Evolutionary conservation across 2,329 filamentous ascomycete species (phyloP), one percentile per base, ranked within the genome.

Genomic region (Colletotrichum camelliae): DNA sequence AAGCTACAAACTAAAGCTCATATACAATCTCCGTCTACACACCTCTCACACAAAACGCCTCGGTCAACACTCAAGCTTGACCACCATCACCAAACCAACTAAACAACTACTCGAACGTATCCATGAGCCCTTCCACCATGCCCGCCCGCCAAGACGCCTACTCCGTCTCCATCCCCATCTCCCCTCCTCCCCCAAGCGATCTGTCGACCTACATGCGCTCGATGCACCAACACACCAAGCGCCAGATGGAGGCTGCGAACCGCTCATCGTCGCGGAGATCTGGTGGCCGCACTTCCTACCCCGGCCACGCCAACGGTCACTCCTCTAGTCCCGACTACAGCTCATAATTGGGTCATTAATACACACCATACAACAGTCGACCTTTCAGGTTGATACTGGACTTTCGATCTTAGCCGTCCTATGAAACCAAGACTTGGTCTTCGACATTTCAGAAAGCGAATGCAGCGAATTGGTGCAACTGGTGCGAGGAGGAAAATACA

Each of bases 141-240:
- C 85, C 85, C 71, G 80, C 81, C 78, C 80, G 81, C 58, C 82
- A 85, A 86, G 88, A 82, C 86, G 76, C 77, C 58, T 75, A 77
- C 67, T 75, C 72, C 70, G 80, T 83, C 55, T 80, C 81, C 77
- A 83, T 86, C 67, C 84, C 85, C 74, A 77, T 79, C 75, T 86
- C 84, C 70, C 82, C 84, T 29, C 81, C 84, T 79, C 84, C 85
- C 67, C 85, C 84, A 13, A 86, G 87, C 61, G 88, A 88, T 78
- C 87, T 90, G 77, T 88, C 88, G 7, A 89, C 83, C 67, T 94
- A 94, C 79, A 85, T 91, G 16, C 88, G 88, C 75, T 90, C 87
- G 72, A 93, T 94, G 89, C 90, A 91, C 80, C 87, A 89, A 70
- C 91, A 93, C 84, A 93, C 92, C 77, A 92, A 91, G 86, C 86